A percentile compares a stretch with the other conserved stretches of the same genome.
These are phyloP conservation scores for Geranium incanum DNA, from an alignment of 441 rosid species.

Conservation along the genomic window DNA sequence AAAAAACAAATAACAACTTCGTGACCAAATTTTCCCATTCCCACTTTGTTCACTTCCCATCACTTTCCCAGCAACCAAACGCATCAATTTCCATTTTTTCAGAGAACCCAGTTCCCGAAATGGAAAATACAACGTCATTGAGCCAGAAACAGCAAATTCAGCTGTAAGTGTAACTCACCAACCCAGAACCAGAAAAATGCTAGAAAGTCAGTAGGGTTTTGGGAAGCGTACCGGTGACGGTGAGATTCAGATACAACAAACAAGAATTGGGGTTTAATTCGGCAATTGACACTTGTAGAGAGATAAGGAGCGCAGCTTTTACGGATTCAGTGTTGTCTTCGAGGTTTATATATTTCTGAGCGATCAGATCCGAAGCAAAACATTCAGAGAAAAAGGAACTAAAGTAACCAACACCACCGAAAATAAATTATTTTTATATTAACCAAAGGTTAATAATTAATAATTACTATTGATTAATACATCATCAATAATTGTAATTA, in stretches of 20 bases:
- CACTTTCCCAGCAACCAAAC: conserved; percentile 4
- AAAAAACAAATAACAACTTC: background rate
- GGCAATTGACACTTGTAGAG: background rate
- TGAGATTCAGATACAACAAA: background rate
- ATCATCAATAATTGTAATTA: too few species aligned
- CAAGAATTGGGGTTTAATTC: background rate
- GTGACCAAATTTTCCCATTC: background rate
- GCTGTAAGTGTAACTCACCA: background rate
- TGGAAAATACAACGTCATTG: background rate
- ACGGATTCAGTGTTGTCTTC: background rate
- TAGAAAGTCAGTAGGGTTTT: conserved; percentile 1
- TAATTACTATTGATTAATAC: too few species aligned
- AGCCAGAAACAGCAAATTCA: background rate
- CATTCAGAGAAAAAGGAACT: background rate
- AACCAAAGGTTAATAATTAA: too few species aligned
- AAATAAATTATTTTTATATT: too few species aligned
- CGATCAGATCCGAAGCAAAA: background rate
- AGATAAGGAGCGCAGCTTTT: background rate
- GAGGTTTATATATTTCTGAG: background rate
- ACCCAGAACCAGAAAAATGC: background rate
- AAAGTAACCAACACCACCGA: background rate
- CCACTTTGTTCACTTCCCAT: background rate
- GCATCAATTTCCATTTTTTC: background rate
- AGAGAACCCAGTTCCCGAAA: background rate
- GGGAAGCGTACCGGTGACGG: conserved; percentile 1